phyloP scores from a whole-genome alignment of 306 rosid genomes.

The Vicia sativa region DNA sequence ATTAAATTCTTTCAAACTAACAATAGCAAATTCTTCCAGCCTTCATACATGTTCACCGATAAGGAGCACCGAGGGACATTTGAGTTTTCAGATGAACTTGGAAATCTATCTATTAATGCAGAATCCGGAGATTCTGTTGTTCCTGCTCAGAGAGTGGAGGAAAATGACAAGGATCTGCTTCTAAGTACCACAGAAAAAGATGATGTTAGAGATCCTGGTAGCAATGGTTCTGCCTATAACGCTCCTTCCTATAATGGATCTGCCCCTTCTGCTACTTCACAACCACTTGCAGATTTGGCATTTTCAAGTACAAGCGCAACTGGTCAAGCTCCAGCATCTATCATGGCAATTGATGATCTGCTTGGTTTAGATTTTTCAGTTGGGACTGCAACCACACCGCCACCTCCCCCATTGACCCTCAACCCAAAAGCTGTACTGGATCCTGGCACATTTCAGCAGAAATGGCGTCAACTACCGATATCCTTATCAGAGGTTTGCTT shows the following conservation, averaged over 20 bases:
- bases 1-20: constrained; percentile 36
- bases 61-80: constrained; percentile 93
- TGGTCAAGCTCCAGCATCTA: constrained; percentile 56
- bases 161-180: constrained; percentile 95
- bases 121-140: constrained; percentile 74
- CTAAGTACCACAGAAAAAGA: constrained; percentile 84
- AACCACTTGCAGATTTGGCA: constrained; percentile 56
- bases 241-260: constrained; percentile 80
- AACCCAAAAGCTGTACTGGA: constrained; percentile 83
- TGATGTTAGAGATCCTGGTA: constrained; percentile 63
- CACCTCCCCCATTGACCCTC: constrained; percentile 78
- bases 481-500: constrained; percentile 76
- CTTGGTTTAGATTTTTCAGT: constrained; percentile 71
- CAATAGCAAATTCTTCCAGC: constrained; percentile 63
- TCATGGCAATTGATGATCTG: constrained; percentile 85
- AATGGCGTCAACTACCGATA: constrained; percentile 96
- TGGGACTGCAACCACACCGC: constrained; percentile 58
- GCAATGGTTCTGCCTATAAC: constrained; percentile 72
- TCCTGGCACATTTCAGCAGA: constrained; percentile 92
- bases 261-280: constrained; percentile 59
- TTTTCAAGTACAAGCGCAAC: constrained; percentile 47
- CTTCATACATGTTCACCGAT: constrained; percentile 96
- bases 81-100: constrained; percentile 92
- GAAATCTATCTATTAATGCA: constrained; percentile 68
- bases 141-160: constrained; percentile 88